Conservation (phyloP, 495 filamentous ascomycete species). For the Penicillium samsonianum region DNA sequence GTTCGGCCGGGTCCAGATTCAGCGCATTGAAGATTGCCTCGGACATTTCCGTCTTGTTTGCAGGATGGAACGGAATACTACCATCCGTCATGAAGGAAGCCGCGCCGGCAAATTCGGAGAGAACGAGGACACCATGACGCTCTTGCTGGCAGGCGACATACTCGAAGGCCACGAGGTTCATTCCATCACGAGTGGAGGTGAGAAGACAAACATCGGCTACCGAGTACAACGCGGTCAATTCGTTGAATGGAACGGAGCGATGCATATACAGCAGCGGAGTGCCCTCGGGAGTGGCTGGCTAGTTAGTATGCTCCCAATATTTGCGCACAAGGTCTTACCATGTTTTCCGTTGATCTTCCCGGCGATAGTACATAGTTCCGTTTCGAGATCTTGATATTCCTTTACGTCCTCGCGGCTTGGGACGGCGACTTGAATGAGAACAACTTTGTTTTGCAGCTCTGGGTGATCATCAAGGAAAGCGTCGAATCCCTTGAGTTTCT, state of each 20-base stretch:
- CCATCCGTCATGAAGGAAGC: conserved; percentile 79
- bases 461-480: conserved; percentile 89
- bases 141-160: conserved; percentile 89
- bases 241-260: conserved; percentile 82
- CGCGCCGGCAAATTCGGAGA: conserved; percentile 91
- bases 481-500: conserved; percentile 90
- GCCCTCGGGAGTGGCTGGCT: conserved; percentile 76
- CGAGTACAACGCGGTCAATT: conserved; percentile 89
- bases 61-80: conserved; percentile 85
- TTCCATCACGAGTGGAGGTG: conserved; percentile 89
- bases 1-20: conserved; percentile 78
- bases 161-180: conserved; percentile 96
- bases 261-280: conserved; percentile 95
- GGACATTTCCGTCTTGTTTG: conserved; percentile 85
- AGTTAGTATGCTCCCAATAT: conserved; percentile 9
- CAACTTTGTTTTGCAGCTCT: conserved; percentile 87
- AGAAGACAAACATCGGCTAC: conserved; percentile 89
- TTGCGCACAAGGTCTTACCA: conserved; percentile 9
- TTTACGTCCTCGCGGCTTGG: conserved; percentile 91
- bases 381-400: conserved; percentile 90
- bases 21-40: conserved; percentile 82
- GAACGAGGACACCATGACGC: conserved; percentile 82
- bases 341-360: conserved; percentile 85
- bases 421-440: conserved; percentile 91
- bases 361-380: conserved; percentile 86